Percentiles rank a stretch among this genome's conserved stretches.
Evolutionary conservation across 352 stramenopile species (phyloP).

Genomic region (Peronospora destructor): DNA sequence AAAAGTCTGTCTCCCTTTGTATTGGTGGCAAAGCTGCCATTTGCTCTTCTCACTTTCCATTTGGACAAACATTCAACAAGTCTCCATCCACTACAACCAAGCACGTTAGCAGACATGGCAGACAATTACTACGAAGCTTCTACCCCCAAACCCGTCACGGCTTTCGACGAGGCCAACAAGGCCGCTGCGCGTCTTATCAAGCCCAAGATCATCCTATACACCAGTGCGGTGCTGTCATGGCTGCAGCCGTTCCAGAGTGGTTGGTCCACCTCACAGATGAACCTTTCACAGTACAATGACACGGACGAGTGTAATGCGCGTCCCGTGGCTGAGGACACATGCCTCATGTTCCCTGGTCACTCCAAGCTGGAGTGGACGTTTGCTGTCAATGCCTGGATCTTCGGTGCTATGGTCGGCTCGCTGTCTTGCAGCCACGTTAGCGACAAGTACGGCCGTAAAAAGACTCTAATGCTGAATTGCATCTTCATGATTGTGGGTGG

Average conservation of each 20-base stretch:
- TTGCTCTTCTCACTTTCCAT: slow-evolving; percentile 15
- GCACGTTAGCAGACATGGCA: slow-evolving; percentile 5
- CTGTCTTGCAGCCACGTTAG: slow-evolving; percentile 18
- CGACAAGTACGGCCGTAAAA: slow-evolving; percentile 20
- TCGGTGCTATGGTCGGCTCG: slow-evolving; percentile 18
- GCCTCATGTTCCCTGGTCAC: slow-evolving; percentile 24
- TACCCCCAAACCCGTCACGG: slow-evolving; percentile 12
- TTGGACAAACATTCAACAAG: slow-evolving; percentile 11
- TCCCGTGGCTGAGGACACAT: slow-evolving; percentile 18
- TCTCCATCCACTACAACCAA: neutral
- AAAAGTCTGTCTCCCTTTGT: too few species aligned
- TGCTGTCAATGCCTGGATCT: slow-evolving; percentile 23
- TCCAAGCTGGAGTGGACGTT: slow-evolving; percentile 25
- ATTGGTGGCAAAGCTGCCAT: too few species aligned
- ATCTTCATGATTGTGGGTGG: slow-evolving; percentile 38
- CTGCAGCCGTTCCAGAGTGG: slow-evolving; percentile 25
- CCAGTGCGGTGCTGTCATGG: slow-evolving; percentile 18
- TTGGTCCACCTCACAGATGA: slow-evolving; percentile 28
- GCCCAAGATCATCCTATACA: slow-evolving; percentile 22
- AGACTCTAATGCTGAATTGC: slow-evolving; percentile 25
- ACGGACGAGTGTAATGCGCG: slow-evolving; percentile 21
- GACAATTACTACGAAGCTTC: slow-evolving; percentile 13
- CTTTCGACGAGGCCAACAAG: slow-evolving; percentile 27
- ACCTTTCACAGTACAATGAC: slow-evolving; percentile 22
- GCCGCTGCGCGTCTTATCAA: slow-evolving; percentile 23